Percentiles rank a stretch among this genome's conserved stretches.
These are phyloP conservation scores for Aspergillus hancockii DNA, from an alignment of 495 filamentous ascomycete genomes.

Conservation along the genomic window DNA sequence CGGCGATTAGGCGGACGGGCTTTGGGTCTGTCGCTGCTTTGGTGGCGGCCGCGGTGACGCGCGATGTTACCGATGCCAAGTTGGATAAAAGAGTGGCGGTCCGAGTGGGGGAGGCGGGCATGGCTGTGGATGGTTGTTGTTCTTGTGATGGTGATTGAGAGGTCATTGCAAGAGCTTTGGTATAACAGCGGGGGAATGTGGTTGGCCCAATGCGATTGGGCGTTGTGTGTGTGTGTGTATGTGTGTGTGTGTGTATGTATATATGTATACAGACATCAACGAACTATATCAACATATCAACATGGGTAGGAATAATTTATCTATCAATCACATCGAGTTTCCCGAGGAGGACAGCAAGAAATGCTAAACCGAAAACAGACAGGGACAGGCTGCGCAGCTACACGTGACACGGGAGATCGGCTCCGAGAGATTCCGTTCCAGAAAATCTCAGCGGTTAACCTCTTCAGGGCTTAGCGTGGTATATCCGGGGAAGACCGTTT, in stretches of 20 bases:
- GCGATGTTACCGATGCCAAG: slow-evolving; percentile 35
- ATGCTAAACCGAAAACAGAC: background rate
- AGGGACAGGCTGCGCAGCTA: background rate
- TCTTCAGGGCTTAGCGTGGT: background rate
- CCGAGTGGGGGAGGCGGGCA: slow-evolving; percentile 40
- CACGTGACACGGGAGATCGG: slow-evolving; percentile 15
- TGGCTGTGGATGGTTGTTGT: slow-evolving; percentile 19
- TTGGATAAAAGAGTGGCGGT: slow-evolving; percentile 41
- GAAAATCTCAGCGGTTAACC: background rate
- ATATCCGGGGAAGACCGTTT: slow-evolving; percentile 2
- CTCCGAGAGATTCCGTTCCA: slow-evolving; percentile 9
- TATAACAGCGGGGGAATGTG: background rate
- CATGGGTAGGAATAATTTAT: background rate
- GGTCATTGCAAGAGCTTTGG: slow-evolving; percentile 23
- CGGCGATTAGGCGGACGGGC: slow-evolving; percentile 76
- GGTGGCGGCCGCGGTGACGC: slow-evolving; percentile 32
- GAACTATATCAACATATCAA: background rate
- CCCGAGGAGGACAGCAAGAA: background rate
- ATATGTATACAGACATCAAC: background rate
- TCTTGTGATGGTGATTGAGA: slow-evolving; percentile 17
- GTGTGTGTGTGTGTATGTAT: background rate
- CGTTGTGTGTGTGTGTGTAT: background rate
- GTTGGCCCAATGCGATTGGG: too few relatives aligned
- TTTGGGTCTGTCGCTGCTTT: slow-evolving; percentile 21
- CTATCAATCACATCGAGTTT: background rate